Evolutionary conservation across 1,284 basidiomycete species (phyloP).

Genomic region (Albatrellus sp.): DNA sequence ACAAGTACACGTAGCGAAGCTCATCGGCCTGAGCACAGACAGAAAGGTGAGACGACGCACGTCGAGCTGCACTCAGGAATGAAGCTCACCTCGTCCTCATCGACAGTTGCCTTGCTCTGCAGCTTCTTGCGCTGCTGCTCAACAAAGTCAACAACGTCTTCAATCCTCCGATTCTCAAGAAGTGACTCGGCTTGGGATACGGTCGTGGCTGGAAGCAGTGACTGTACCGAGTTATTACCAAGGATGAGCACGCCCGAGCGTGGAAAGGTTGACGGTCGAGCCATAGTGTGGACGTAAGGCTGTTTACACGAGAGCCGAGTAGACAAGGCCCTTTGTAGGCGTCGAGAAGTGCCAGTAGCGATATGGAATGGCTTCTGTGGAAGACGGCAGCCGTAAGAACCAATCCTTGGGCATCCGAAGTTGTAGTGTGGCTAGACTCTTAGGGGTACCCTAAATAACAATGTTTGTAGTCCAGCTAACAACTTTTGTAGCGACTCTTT

Average conservation of each 20-base stretch:
- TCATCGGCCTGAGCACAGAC: constrained; percentile 38
- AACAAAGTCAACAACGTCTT: constrained; percentile 52
- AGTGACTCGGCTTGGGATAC: constrained; percentile 64
- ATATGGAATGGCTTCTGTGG: no score
- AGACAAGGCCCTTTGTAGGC: no score
- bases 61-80: not conserved
- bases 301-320: no score
- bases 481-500: no score
- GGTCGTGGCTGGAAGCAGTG: constrained; percentile 60
- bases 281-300: constrained; percentile 9
- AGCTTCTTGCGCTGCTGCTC: constrained; percentile 47
- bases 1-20: constrained; percentile 64
- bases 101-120: constrained; percentile 32
- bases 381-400: no score
- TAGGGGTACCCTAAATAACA: no score
- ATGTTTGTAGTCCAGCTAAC: no score
- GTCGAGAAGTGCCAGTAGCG: no score
- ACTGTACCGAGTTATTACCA: constrained; percentile 47
- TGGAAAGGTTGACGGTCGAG: constrained; percentile 26
- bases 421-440: no score
- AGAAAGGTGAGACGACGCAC: not conserved
- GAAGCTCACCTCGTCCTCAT: constrained; percentile 37
- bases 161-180: constrained; percentile 48
- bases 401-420: no score
- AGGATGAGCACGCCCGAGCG: constrained; percentile 55